These are phyloP conservation scores for Codiaeum variegatum DNA, from an alignment of 441 rosid species.

Conservation along the genomic window DNA sequence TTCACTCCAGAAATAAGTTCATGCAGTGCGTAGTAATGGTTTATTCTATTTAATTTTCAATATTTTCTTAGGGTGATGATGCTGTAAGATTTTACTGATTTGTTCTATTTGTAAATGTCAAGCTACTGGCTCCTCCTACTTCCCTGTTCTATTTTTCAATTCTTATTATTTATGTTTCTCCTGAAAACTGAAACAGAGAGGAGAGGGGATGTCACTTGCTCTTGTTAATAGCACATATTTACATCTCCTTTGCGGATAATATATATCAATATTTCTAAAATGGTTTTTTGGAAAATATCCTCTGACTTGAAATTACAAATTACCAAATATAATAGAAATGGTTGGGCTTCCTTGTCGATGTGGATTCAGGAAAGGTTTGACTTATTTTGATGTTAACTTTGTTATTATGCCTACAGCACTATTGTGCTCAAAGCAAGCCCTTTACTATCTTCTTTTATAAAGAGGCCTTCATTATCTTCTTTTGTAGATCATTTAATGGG, in stretches of 20 bases:
- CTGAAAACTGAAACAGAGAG: neutral
- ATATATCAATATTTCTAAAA: neutral
- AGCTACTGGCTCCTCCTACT: neutral
- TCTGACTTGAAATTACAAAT: neutral
- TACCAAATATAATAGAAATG: neutral
- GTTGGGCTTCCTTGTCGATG: neutral
- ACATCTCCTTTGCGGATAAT: neutral
- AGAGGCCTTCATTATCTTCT: neutral
- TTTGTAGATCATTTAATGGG: neutral
- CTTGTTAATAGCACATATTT: neutral
- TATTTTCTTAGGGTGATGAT: neutral
- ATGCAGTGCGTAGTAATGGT: neutral
- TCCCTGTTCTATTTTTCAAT: neutral
- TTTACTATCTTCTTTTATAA: neutral
- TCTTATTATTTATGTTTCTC: neutral
- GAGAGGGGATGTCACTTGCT: neutral
- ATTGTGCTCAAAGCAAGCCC: neutral
- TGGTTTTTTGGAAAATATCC: neutral
- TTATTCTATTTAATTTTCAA: slow-evolving; percentile 3
- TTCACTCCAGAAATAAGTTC: slow-evolving; percentile 15
- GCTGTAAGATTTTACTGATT: neutral
- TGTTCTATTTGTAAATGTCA: neutral
- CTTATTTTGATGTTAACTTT: neutral
- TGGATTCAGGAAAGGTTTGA: neutral
- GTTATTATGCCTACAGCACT: neutral